phyloP scores from a whole-genome alignment of 495 filamentous ascomycete genomes.

The Penicillium parvum region DNA sequence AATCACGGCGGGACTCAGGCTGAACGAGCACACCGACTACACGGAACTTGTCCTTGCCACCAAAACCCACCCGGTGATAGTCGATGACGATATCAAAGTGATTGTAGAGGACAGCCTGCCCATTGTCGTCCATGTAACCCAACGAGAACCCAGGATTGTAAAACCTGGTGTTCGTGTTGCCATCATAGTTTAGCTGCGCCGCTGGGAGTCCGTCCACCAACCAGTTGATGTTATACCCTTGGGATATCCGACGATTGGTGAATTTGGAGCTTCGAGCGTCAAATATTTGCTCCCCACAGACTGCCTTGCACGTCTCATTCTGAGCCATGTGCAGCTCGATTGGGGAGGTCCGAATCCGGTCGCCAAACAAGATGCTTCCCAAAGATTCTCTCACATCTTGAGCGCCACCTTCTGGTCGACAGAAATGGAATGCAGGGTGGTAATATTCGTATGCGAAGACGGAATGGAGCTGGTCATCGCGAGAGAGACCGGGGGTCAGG shows the following conservation, averaged over 20 bases:
- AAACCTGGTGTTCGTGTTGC: conserved; percentile 66
- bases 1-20: conserved; percentile 65
- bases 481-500: conserved; percentile 77
- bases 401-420: conserved; percentile 68
- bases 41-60: conserved; percentile 61
- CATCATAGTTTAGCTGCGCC: conserved; percentile 70
- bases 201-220: conserved; percentile 90
- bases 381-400: conserved; percentile 78
- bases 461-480: conserved; percentile 78
- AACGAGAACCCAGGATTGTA: conserved; percentile 87
- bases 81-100: conserved; percentile 94
- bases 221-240: conserved; percentile 91
- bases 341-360: conserved; percentile 88
- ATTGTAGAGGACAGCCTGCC: conserved; percentile 69
- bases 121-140: conserved; percentile 56
- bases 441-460: conserved; percentile 96
- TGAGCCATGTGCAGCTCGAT: conserved; percentile 79
- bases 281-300: conserved; percentile 65
- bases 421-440: conserved; percentile 79
- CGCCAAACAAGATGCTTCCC: conserved; percentile 94
- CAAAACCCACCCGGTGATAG: conserved; percentile 66
- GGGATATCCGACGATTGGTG: conserved; percentile 72
- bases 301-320: conserved; percentile 79
- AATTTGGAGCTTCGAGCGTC: conserved; percentile 66
- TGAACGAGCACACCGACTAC: conserved; percentile 90